Evolutionary conservation across 306 rosid species (phyloP).

Genomic region (Bauhinia variegata): DNA sequence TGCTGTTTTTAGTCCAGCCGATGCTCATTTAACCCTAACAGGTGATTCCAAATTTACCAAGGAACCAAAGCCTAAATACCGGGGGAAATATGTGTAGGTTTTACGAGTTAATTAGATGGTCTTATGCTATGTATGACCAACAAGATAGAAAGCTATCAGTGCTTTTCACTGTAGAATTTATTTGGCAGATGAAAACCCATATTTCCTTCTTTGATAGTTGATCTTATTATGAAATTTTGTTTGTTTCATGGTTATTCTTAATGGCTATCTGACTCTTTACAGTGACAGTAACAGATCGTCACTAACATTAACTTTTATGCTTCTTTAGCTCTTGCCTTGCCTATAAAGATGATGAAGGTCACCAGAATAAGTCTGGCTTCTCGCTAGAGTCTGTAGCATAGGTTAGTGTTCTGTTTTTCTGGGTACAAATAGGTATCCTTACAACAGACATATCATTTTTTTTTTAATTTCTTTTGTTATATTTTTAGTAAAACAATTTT

Average conservation of each 20-base stretch:
- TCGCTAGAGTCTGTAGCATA: no score
- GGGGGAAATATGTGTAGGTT: slow-evolving; percentile 86
- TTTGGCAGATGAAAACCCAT: slow-evolving; percentile 8
- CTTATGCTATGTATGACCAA: slow-evolving; percentile 20
- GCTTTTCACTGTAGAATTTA: slow-evolving; percentile 19
- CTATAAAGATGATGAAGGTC: no score
- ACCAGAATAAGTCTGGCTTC: no score
- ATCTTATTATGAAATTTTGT: slow-evolving; percentile 4
- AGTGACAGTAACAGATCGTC: no score
- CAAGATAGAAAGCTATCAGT: not conserved
- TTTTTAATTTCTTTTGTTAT: no score
- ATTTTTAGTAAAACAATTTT: no score
- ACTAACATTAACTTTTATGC: no score
- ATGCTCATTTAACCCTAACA: slow-evolving; percentile 41
- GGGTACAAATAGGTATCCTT: no score
- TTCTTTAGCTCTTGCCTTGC: no score
- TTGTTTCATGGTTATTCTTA: slow-evolving; percentile 18
- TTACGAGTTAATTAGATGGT: slow-evolving; percentile 8
- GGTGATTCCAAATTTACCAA: slow-evolving; percentile 50
- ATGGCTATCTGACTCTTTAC: no score
- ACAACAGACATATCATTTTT: no score
- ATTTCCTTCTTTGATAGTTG: slow-evolving; percentile 10
- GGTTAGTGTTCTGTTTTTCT: no score
- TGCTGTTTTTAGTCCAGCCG: slow-evolving; percentile 74
- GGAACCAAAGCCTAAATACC: slow-evolving; percentile 82